Conservation (phyloP, 164 flowering plant genomes). For the Stephania cephalantha region DNA sequence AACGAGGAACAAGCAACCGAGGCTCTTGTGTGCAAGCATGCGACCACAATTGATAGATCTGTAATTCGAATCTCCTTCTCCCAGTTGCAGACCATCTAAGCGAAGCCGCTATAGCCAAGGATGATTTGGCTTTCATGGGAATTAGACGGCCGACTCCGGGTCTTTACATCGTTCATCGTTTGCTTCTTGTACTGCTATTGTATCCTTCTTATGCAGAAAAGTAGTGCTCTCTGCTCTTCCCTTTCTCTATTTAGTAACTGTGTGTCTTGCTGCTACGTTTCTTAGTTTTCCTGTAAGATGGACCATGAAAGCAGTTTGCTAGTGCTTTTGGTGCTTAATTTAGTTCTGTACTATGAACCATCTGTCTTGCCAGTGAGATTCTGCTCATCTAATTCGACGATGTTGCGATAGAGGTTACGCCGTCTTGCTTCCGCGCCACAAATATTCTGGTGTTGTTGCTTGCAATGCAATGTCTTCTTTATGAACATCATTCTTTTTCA, state of each 20-base stretch:
- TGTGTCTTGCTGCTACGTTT: neutral
- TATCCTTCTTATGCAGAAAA: neutral
- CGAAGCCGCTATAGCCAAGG: neutral
- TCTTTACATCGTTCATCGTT: neutral
- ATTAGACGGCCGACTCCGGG: neutral
- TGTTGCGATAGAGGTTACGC: neutral
- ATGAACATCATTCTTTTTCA: too few species aligned
- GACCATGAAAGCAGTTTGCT: neutral
- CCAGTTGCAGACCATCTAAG: slow-evolving; percentile 70
- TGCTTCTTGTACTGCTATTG: neutral
- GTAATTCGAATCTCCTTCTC: slow-evolving; percentile 87
- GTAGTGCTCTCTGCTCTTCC: neutral
- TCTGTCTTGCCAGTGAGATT: neutral
- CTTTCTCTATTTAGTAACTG: neutral
- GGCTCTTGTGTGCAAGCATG: slow-evolving; percentile 96
- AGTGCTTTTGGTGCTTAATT: neutral
- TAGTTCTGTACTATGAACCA: neutral
- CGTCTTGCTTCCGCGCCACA: neutral
- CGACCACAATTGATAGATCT: slow-evolving; percentile 62
- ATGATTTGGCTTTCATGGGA: neutral
- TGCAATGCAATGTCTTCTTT: too few species aligned
- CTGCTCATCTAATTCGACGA: neutral
- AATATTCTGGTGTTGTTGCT: too few species aligned
- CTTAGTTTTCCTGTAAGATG: slow-evolving; percentile 1
- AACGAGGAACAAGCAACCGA: slow-evolving; percentile 96